Base-by-base conservation (phyloP, 495 filamentous ascomycete genomes). In the Lichenothelia convexa region DNA sequence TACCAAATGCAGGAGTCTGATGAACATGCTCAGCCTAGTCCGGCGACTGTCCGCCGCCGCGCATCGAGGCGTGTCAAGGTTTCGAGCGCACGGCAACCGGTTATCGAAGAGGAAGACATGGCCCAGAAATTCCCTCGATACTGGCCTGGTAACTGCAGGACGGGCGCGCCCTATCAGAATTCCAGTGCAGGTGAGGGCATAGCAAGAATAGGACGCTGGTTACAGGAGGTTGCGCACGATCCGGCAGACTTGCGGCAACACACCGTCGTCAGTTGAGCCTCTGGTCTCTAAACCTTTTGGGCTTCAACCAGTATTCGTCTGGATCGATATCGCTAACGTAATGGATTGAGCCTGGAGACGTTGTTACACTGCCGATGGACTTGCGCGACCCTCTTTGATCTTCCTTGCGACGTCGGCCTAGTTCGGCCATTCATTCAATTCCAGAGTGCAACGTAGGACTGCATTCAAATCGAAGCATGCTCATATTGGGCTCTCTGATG, bases 131-230 rank as follows among this genome's bases (percentile, higher is more conserved):
- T 33, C n/a, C 31, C 9, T 33, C 31, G 16, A 18, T 18, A 3
- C 48, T 53, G 49, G 49, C 49, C 2, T 46, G 49, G 13, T 42
- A 47, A 24, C n/a, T n/a, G n/a, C n/a, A n/a, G n/a, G n/a, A n/a
- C n/a, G n/a, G n/a, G n/a, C n/a, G 46, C 46, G 13, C 36, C 27
- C 2, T 44, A 50, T 41, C 45, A 45, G 2, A 41, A 35, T 16
- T 31, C 35, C 16, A 32, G 34, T 4, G 49, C 44, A 1, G 47
- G 43, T 15, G 48, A 40, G n/a, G n/a, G n/a, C n/a, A n/a, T n/a
- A n/a, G n/a, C n/a, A 31, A 32, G 49, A 16, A 47, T 53, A 17
- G 47, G 47, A 18, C 40, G 40, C 11, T 53, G 49, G 49, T 38
- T 50, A 12, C 39, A 40, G 21, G 44, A 53, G 39, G 43, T 53